Conservation (phyloP, 345 rosid species). For the Capsella bursapastoris region DNA sequence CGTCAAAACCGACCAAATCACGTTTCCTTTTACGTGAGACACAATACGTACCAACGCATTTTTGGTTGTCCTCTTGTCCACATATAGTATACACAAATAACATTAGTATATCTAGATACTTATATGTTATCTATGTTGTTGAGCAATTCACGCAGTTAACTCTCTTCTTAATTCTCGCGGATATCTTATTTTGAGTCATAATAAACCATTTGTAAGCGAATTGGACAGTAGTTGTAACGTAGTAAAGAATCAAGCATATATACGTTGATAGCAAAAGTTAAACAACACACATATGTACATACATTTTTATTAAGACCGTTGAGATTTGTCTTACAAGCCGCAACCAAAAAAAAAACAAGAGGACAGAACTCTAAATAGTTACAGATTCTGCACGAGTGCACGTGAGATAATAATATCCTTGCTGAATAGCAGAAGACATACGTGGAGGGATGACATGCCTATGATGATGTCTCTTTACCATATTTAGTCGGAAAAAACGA, state of each 20-base stretch:
- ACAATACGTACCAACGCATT: conserved; percentile 42
- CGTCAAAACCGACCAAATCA: conserved; percentile 38
- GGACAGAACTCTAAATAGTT: neutral
- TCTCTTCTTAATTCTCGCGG: neutral
- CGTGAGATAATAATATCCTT: conserved; percentile 6
- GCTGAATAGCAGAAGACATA: no score
- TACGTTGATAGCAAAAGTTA: neutral
- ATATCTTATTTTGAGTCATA: neutral
- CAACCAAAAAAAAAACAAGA: neutral
- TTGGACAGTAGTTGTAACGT: neutral
- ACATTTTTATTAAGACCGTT: neutral
- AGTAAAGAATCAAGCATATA: conserved; percentile 12
- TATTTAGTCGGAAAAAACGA: neutral
- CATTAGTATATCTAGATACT: neutral
- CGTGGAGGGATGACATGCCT: no score
- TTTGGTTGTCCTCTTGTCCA: conserved; percentile 16
- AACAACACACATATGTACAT: neutral
- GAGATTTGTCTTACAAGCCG: conserved; percentile 5
- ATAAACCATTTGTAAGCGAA: neutral
- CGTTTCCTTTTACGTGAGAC: conserved; percentile 30
- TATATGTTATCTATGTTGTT: neutral
- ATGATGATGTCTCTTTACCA: no score
- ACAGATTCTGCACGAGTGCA: neutral
- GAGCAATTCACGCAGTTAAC: neutral
- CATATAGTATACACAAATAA: neutral